Evolutionary conservation across 495 filamentous ascomycete species (phyloP).

Genomic region (Chaetomium fimeti): DNA sequence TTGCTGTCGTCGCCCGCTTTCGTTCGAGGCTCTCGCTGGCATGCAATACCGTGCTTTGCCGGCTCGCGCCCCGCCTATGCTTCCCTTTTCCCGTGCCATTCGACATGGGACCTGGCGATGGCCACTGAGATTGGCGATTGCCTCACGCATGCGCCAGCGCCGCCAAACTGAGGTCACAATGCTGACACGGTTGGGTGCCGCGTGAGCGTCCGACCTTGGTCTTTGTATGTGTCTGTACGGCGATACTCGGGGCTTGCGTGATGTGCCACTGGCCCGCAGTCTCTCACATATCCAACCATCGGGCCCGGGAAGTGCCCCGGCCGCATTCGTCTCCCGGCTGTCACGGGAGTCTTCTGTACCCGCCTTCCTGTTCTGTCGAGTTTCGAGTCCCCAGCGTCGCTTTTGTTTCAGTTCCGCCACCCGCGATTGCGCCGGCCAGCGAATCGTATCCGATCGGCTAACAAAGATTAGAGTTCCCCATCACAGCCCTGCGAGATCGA

Average conservation of each 20-base stretch:
- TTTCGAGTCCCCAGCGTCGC: constrained; percentile 17
- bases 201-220: background rate
- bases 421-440: constrained; percentile 17
- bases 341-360: background rate
- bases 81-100: background rate
- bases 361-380: constrained; percentile 17
- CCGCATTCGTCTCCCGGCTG: constrained; percentile 8
- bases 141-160: constrained; percentile 5
- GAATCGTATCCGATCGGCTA: constrained; percentile 18
- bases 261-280: constrained; percentile 11
- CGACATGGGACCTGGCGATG: background rate
- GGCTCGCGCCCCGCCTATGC: background rate
- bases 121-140: background rate
- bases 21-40: background rate
- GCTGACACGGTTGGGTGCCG: constrained; percentile 5
- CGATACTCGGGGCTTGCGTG: background rate
- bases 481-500: constrained; percentile 16
- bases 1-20: constrained; percentile 3
- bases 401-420: constrained; percentile 25
- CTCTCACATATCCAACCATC: background rate
- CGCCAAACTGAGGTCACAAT: background rate
- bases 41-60: background rate
- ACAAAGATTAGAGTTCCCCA: constrained; percentile 14
- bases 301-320: background rate
- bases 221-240: background rate